These are phyloP conservation scores for Coemansia sp. DNA, from an alignment of 192 early-diverging fungal genomes.

Conservation along the genomic window DNA sequence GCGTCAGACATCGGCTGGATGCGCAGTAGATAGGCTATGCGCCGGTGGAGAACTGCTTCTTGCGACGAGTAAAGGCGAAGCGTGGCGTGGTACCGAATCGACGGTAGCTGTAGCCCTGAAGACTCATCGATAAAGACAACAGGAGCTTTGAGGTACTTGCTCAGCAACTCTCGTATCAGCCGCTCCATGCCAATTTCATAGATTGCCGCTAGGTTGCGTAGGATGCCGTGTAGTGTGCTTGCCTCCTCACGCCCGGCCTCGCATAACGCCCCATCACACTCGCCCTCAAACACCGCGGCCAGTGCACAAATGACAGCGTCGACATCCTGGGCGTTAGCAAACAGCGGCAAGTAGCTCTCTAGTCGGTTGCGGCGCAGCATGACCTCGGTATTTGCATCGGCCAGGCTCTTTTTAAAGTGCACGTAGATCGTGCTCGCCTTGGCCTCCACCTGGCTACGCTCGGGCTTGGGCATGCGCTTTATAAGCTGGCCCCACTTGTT, in stretches of 20 bases:
- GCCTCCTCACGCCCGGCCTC: not conserved
- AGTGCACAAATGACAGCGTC: conserved; percentile 15
- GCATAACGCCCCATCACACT: not conserved
- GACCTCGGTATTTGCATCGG: conserved; percentile 28
- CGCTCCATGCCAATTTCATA: conserved; percentile 30
- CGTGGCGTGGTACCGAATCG: conserved; percentile 31
- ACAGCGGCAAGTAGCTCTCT: conserved; percentile 28
- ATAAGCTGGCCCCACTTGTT: conserved; percentile 45
- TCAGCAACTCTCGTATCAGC: conserved; percentile 29
- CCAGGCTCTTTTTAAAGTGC: conserved; percentile 34
- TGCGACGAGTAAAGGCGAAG: conserved; percentile 22
- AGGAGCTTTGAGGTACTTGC: conserved; percentile 24
- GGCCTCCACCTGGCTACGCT: conserved; percentile 18
- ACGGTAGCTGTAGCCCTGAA: conserved; percentile 26
- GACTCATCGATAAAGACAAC: conserved; percentile 7
- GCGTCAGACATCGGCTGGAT: conserved; percentile 32
- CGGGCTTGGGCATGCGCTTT: conserved; percentile 37
- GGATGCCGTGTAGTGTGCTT: conserved; percentile 15
- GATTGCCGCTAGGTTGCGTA: conserved; percentile 33
- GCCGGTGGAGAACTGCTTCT: conserved; percentile 48
- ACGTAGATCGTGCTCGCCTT: conserved; percentile 42
- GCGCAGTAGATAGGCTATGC: conserved; percentile 55
- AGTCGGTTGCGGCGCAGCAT: conserved; percentile 21
- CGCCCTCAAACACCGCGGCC: conserved; percentile 34
- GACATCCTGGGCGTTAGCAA: conserved; percentile 13